Percentiles rank a stretch among this genome's conserved stretches.
Evolutionary conservation across 805 yeast species (phyloP).

Genomic region (Zygotorulaspora sp.): DNA sequence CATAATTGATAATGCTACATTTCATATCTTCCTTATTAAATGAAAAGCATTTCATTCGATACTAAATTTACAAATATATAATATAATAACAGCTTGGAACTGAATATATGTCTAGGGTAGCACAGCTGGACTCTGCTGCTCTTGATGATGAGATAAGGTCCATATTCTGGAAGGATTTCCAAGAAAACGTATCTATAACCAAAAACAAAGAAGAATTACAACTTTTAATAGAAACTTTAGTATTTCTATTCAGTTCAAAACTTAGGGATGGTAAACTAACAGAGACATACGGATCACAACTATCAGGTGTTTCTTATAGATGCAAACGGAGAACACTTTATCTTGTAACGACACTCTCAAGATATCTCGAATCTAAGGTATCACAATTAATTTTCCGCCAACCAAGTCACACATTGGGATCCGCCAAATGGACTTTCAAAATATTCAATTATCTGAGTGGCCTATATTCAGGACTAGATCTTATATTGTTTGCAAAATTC

Average conservation of each 20-base stretch:
- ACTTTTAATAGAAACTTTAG: slow-evolving; percentile 19
- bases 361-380: slow-evolving; percentile 16
- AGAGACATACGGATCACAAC: slow-evolving; percentile 17
- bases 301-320: slow-evolving; percentile 18
- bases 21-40: too few species aligned
- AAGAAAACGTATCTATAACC: slow-evolving; percentile 6
- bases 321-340: slow-evolving; percentile 16
- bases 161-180: slow-evolving; percentile 17
- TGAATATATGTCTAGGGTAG: slow-evolving; percentile 20
- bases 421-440: not conserved
- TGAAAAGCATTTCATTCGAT: too few species aligned
- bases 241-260: slow-evolving; percentile 21
- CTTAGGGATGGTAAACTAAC: slow-evolving; percentile 1
- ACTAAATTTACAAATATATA: too few species aligned
- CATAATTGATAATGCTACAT: too few species aligned
- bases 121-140: slow-evolving; percentile 22
- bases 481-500: slow-evolving; percentile 6
- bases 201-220: slow-evolving; percentile 19
- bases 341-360: slow-evolving; percentile 14
- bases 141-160: slow-evolving; percentile 21
- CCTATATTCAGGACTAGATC: slow-evolving; percentile 10
- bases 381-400: slow-evolving; percentile 12
- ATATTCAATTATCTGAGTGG: not conserved
- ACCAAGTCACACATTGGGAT: not conserved
- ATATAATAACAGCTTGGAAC: too few species aligned